A percentile compares a stretch with the other conserved stretches of the same genome.
These are phyloP conservation scores for Thinopyrum elongatum DNA, from an alignment of 176 grass and related monocot genomes.

Conservation along the genomic window DNA sequence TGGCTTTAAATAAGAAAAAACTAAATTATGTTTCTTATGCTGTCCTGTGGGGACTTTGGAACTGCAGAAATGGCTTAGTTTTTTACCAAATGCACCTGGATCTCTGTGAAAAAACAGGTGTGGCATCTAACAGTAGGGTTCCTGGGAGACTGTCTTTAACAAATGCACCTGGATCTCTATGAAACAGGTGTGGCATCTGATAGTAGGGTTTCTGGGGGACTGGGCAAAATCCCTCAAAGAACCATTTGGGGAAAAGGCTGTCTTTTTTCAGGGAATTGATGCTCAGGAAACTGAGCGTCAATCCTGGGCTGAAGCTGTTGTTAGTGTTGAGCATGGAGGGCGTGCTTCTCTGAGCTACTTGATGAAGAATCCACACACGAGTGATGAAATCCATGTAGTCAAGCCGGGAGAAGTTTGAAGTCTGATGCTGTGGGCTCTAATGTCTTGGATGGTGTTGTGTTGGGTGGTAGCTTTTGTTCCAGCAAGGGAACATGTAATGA, in stretches of 20 bases:
- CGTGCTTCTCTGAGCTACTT: no score
- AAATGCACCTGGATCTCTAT: not conserved
- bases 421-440: no score
- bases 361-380: no score
- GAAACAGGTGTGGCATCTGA: not conserved
- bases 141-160: no score
- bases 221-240: not conserved
- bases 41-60: not conserved
- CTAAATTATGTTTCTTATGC: not conserved
- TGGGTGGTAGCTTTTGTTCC: no score
- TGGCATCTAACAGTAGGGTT: no score
- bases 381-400: no score
- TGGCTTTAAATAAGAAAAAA: not conserved
- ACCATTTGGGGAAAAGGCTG: not conserved
- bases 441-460: no score
- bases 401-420: no score
- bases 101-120: no score
- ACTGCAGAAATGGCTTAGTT: not conserved
- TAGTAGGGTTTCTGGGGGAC: not conserved
- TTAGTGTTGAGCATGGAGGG: not conserved
- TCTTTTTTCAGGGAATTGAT: not conserved
- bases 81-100: not conserved
- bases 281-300: not conserved
- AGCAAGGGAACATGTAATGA: no score
- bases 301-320: not conserved